Evolutionary conservation across 495 filamentous ascomycete species (phyloP), one percentile per base, ranked within the genome.

Genomic region (Staphylotrichum longicolle): DNA sequence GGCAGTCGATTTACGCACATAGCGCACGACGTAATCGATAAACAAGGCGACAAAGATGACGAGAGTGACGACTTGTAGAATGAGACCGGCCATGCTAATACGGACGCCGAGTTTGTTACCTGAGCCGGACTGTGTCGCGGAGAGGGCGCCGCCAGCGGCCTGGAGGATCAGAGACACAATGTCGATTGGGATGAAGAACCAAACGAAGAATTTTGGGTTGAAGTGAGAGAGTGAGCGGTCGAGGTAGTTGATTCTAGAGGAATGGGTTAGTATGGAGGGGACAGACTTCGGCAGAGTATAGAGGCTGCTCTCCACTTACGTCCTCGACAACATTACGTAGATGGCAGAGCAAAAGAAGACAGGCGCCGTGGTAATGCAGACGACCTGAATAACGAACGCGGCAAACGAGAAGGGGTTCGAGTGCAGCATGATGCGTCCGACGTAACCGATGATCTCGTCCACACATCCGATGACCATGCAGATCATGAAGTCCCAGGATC

Each of bases 281-380:
- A 27, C 20, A 1, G 20, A 27, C 20, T 27, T 27, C 20, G 20
- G 20, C 20, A 1, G 20, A 27, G 20, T 27, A 27, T 27, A 27
- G 20, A 1, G 20, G 20, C 20, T 27, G 20, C 20, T 27, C 20
- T 27, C 20, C 20, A 27, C 20, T 27, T 27, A 27, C 20, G 20
- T 27, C 20, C 20, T 27, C 20, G 20, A 27, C 20, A 27, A 27
- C 20, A 27, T 27, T 1, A 86, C 70, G 68, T 88, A 88, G 58
- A 87, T 82, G 14, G 77, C 82, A 1, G 84, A 84, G 12, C 82
- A 78, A 61, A 82, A 76, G 64, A 82, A 86, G 35, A 83, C 79
- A 1, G 85, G 85, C 2, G 75, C 82, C 39, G 82, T 74, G 9
- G 79, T 83, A 32, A 88, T 74, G 57, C 81, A 84, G 61, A 84